These are phyloP conservation scores for Fusarium floridanum DNA, from an alignment of 2,329 filamentous ascomycete genomes.

Conservation along the genomic window DNA sequence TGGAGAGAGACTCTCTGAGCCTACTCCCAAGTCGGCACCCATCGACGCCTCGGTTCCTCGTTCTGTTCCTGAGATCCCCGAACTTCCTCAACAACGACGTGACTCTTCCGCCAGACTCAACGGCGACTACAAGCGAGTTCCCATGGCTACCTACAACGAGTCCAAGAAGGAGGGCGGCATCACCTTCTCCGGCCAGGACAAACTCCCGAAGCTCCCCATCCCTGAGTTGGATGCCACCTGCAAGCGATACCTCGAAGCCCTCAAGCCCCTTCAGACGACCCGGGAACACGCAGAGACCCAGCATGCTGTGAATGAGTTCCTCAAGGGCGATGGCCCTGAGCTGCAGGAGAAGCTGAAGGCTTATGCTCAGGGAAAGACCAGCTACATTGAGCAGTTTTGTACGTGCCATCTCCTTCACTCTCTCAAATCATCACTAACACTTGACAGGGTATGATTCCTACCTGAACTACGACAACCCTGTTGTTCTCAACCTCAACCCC, in stretches of 20 bases:
- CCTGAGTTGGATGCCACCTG: conserved; percentile 86
- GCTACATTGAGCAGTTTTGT: conserved; percentile 99
- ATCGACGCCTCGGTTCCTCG: conserved; percentile 55
- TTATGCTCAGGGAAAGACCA: conserved; percentile 91
- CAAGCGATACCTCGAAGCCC: conserved; percentile 81
- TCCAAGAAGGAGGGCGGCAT: conserved; percentile 75
- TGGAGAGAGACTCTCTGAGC: conserved; percentile 73
- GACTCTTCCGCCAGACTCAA: conserved; percentile 43
- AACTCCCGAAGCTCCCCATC: conserved; percentile 91
- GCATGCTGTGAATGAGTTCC: conserved; percentile 84
- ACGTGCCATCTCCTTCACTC: conserved; percentile 38
- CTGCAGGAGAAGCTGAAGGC: conserved; percentile 90
- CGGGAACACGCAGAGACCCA: conserved; percentile 88
- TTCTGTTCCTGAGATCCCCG: conserved; percentile 54
- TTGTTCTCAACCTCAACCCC: conserved; percentile 96
- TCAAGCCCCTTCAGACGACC: conserved; percentile 83
- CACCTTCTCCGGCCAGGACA: conserved; percentile 91
- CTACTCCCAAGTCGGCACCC: conserved; percentile 29
- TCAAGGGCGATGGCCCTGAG: conserved; percentile 83
- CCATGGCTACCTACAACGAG: conserved; percentile 67
- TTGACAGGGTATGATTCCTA: conserved; percentile 95
- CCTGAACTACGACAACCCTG: conserved; percentile 96
- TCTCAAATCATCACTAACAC: conserved; percentile 16
- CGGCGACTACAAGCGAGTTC: conserved; percentile 57
- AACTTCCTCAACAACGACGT: conserved; percentile 40